phyloP scores from a whole-genome alignment of 2,329 filamentous ascomycete genomes.

The Xylariales sp. region DNA sequence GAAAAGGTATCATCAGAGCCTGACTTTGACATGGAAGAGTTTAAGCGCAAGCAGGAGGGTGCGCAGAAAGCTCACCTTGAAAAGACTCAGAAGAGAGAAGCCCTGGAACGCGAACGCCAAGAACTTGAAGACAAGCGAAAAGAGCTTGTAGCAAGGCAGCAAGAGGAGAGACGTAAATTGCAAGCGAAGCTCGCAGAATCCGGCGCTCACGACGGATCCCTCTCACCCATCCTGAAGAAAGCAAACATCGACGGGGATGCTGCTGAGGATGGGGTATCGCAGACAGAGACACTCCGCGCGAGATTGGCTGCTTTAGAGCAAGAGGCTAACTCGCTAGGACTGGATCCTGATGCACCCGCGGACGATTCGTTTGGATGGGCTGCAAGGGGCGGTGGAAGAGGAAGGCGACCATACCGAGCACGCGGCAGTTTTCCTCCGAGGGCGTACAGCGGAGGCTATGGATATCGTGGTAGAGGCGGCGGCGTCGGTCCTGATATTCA shows the following conservation, averaged over 20 bases:
- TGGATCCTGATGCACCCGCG: conserved; percentile 52
- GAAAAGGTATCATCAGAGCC: conserved; percentile 31
- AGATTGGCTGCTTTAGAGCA: conserved; percentile 70
- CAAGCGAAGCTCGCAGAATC: conserved; percentile 59
- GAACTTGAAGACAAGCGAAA: conserved; percentile 63
- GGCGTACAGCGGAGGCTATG: conserved; percentile 34
- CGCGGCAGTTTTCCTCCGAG: conserved; percentile 30
- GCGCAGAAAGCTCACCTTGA: conserved; percentile 67
- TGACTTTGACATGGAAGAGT: conserved; percentile 65
- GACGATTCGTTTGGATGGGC: conserved; percentile 35
- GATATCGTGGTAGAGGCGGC: conserved; percentile 40
- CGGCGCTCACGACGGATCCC: conserved; percentile 19
- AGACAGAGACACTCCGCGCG: conserved; percentile 63
- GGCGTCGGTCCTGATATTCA: conserved; percentile 29
- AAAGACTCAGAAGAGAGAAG: conserved; percentile 56
- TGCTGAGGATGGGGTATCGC: conserved; percentile 29
- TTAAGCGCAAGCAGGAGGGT: conserved; percentile 64
- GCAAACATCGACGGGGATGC: conserved; percentile 15
- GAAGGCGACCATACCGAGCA: conserved; percentile 32
- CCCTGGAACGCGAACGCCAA: conserved; percentile 56
- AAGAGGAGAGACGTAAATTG: conserved; percentile 59
- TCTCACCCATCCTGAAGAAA: conserved; percentile 14
- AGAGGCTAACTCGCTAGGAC: conserved; percentile 65
- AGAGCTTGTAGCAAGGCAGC: conserved; percentile 58
- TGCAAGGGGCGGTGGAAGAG: conserved; percentile 31